Conservation (phyloP, 179 eudicot species). For the Patellifolia procumbens region DNA sequence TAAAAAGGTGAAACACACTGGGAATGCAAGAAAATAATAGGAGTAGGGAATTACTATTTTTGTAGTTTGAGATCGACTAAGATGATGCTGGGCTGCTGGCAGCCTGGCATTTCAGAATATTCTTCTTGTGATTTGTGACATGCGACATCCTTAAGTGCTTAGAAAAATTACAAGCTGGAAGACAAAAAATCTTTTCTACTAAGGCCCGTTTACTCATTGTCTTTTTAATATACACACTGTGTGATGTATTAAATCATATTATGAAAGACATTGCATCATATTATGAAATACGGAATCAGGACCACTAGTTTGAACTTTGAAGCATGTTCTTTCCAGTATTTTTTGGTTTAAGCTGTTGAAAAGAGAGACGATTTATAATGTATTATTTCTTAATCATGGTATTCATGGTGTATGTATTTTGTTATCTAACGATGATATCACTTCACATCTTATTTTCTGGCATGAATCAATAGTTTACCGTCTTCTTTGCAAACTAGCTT, state of each 20-base stretch:
- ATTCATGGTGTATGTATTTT: neutral
- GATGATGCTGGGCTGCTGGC: neutral
- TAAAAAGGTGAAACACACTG: neutral
- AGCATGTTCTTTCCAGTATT: neutral
- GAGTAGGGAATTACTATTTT: neutral
- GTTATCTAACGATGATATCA: too few species aligned
- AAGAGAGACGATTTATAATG: neutral
- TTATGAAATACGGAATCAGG: neutral
- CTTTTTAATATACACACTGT: neutral
- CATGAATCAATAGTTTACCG: neutral
- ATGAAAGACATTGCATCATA: neutral
- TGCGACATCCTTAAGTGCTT: neutral
- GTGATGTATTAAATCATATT: neutral
- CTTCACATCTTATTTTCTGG: too few species aligned
- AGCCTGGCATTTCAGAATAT: neutral
- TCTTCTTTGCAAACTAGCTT: neutral
- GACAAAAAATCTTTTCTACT: neutral
- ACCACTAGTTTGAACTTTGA: neutral
- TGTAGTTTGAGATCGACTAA: constrained; percentile 6
- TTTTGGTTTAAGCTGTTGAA: neutral
- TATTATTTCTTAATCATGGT: too few species aligned
- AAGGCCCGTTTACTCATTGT: neutral
- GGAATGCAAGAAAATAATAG: neutral
- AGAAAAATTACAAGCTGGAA: neutral
- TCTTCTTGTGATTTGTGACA: neutral